phyloP scores from a whole-genome alignment of 305 asterid genomes.

The Rubia peregrina region DNA sequence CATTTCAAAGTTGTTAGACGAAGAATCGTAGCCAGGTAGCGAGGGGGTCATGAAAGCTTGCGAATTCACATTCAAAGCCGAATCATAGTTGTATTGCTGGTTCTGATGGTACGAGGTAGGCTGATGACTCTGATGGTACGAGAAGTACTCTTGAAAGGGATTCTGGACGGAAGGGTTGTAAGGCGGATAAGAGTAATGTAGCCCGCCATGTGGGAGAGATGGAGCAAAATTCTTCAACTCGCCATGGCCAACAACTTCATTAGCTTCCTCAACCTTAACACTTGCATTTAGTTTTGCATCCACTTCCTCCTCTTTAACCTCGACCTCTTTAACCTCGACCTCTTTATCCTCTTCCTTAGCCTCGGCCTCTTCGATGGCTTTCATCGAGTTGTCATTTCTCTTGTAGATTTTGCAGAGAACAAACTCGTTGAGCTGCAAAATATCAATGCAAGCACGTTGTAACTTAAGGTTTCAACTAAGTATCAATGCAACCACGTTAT shows the following conservation, averaged over 20 bases:
- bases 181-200: neutral
- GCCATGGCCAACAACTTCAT: no score
- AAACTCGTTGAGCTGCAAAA: neutral
- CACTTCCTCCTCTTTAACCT: neutral
- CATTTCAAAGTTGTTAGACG: no score
- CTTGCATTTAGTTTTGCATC: no score
- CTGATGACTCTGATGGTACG: neutral
- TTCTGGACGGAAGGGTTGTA: neutral
- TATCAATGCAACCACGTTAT: no score
- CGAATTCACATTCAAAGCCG: neutral
- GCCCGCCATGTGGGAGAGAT: neutral
- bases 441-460: no score
- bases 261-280: neutral
- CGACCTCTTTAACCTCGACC: neutral
- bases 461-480: no score
- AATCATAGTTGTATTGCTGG: no score
- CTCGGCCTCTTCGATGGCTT: neutral
- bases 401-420: constrained; percentile 6
- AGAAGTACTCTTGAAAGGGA: neutral
- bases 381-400: neutral
- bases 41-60: no score
- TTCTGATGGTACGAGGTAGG: no score
- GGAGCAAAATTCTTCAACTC: neutral
- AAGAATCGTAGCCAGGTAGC: no score
- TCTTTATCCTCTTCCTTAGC: neutral